Conservation (phyloP, 352 stramenopile species). For the Pythium rhizo-oryzae region DNA sequence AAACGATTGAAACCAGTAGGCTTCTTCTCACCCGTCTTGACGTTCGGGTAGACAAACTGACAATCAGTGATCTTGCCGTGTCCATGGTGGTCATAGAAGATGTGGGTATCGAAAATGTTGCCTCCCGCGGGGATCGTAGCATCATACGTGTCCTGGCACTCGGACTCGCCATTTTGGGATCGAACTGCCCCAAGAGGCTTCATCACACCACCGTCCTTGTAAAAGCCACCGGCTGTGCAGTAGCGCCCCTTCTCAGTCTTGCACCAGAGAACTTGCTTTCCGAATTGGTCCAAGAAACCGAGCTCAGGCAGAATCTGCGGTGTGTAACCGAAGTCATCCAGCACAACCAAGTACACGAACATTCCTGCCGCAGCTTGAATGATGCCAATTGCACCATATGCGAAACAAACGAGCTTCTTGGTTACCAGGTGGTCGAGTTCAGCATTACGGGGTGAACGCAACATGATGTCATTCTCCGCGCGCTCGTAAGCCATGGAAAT, state of each 20-base stretch:
- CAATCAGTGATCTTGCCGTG: conserved; percentile 80
- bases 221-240: conserved; percentile 69
- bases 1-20: conserved; percentile 46
- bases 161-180: conserved; percentile 28
- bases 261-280: conserved; percentile 88
- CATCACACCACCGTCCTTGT: conserved; percentile 39
- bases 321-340: conserved; percentile 90
- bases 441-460: conserved; percentile 73
- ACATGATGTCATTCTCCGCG: conserved; percentile 89
- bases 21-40: conserved; percentile 45
- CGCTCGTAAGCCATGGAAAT: conserved; percentile 94
- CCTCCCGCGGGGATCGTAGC: conserved; percentile 50
- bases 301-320: conserved; percentile 82
- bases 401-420: conserved; percentile 86
- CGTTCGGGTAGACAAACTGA: conserved; percentile 82
- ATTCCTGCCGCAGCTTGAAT: conserved; percentile 88
- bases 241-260: conserved; percentile 62
- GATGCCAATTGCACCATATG: conserved; percentile 90
- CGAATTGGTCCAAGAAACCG: conserved; percentile 80
- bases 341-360: conserved; percentile 87
- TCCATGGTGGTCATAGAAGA: conserved; percentile 74
- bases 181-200: conserved; percentile 37
- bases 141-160: conserved; percentile 56
- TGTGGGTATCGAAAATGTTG: conserved; percentile 68
- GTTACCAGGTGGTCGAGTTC: conserved; percentile 88